Base-by-base conservation (phyloP, 371 early-diverging fungal species). In the Apophysomyces elegans region DNA sequence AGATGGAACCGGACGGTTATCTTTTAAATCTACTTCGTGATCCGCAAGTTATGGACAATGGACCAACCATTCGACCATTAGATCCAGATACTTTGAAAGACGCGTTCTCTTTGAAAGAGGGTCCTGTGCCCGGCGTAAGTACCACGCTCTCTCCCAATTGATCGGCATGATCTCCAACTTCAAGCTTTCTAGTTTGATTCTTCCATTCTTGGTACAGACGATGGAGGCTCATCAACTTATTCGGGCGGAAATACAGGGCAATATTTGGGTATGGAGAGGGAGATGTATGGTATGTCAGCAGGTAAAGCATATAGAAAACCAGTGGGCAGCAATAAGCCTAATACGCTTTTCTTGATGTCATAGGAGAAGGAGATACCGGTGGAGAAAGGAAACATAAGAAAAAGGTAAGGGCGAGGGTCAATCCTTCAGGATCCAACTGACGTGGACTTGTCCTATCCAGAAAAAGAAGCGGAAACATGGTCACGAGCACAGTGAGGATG, bases 401-500 rank as follows among this genome's bases (percentile, higher is more conserved):
- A 67, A 87, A 87, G 87, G 87, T 84, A 77, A 58, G 62, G 9
- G n/a, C 6, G 38, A 2, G 32, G 32, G 32, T 3, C 61, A 0
- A 16, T 38, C 38, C 12, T 36, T 56, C 9, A 4, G 37, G 13
- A 37, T 18, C 37, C 32, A 26, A 41, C 32, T 16, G 32, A n/a
- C 26, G 38, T 32, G 21, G 56, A 21, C 32, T 26, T 21, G 26
- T 50, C 16, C 38, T 36, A 13, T 59, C 56, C 63, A 87, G 88
- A 87, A 87, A 74, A 87, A 87, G 82, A 87, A 87, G 72, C 82
- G 88, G 79, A 85, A 80, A 64, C 85, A 86, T 62, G 82, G 79
- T 12, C 87, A 87, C 64, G 86, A 62, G 44, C 50, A 57, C 36
- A 44, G 61, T 14, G 62, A 50, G 46, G 62, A 57, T 26, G 57